phyloP scores from a whole-genome alignment of 306 rosid species.

The Lupinus albus region DNA sequence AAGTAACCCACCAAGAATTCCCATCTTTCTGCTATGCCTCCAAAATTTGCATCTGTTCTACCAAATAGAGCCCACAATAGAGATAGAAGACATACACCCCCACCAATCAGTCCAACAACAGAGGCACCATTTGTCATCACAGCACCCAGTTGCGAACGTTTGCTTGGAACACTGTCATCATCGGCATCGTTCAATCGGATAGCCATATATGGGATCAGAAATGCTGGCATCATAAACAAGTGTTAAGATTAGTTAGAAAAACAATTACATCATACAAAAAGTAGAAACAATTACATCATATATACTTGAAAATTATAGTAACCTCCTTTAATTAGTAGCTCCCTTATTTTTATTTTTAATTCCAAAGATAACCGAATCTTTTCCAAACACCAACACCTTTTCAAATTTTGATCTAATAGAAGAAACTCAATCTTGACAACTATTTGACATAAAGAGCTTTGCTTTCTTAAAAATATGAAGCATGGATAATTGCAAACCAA shows the following conservation, averaged over 20 bases:
- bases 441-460: not conserved
- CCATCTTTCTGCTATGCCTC: constrained; percentile 69
- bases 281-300: not conserved
- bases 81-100: constrained; percentile 62
- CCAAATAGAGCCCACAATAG: constrained; percentile 71
- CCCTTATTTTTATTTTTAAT: not conserved
- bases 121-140: constrained; percentile 69
- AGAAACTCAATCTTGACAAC: not conserved
- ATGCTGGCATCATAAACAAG: constrained; percentile 56
- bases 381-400: not conserved
- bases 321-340: not conserved
- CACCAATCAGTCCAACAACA: constrained; percentile 73
- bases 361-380: not conserved
- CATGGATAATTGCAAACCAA: constrained; percentile 2
- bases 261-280: constrained; percentile 7
- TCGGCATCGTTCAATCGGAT: constrained; percentile 71
- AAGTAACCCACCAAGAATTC: constrained; percentile 70
- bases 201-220: constrained; percentile 95
- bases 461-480: not conserved
- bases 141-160: constrained; percentile 63
- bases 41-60: constrained; percentile 66
- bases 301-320: constrained; percentile 1
- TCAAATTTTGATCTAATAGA: not conserved
- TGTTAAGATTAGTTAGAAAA: constrained; percentile 3
- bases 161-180: constrained; percentile 41